Conservation (phyloP, 331 rosid genomes). For the Malus hybrid region DNA sequence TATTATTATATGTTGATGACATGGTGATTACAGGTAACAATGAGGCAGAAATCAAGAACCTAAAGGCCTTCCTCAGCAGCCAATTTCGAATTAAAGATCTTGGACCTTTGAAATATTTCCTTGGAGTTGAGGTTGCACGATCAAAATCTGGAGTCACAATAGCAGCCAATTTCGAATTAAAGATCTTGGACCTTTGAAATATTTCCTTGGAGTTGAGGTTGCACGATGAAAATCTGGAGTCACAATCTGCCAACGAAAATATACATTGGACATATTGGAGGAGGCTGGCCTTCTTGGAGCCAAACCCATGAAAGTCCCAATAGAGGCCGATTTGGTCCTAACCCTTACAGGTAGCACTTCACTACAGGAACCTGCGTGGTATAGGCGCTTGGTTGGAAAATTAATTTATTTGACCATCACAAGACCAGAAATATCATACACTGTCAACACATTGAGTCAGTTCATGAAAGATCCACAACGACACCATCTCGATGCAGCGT, state of each 20-base stretch:
- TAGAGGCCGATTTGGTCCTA: not conserved
- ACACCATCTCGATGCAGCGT: not conserved
- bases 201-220: no score
- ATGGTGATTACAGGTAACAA: conserved; percentile 2
- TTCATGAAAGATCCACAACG: not conserved
- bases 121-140: not conserved
- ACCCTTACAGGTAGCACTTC: not conserved
- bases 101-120: not conserved
- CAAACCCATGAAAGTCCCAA: not conserved
- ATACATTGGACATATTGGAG: not conserved
- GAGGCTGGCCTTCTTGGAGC: not conserved
- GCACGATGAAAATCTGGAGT: no score
- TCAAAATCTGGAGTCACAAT: not conserved
- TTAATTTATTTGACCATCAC: not conserved
- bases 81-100: not conserved
- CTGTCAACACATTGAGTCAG: not conserved
- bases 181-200: no score
- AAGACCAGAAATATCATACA: not conserved
- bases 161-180: no score
- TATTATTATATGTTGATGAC: not conserved
- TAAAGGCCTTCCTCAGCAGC: not conserved
- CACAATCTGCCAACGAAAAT: not conserved
- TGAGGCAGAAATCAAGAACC: not conserved
- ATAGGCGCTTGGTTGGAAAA: not conserved
- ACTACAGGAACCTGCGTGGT: not conserved